Base-by-base conservation (phyloP, 2,329 filamentous ascomycete genomes). In the Diplodia corticola region DNA sequence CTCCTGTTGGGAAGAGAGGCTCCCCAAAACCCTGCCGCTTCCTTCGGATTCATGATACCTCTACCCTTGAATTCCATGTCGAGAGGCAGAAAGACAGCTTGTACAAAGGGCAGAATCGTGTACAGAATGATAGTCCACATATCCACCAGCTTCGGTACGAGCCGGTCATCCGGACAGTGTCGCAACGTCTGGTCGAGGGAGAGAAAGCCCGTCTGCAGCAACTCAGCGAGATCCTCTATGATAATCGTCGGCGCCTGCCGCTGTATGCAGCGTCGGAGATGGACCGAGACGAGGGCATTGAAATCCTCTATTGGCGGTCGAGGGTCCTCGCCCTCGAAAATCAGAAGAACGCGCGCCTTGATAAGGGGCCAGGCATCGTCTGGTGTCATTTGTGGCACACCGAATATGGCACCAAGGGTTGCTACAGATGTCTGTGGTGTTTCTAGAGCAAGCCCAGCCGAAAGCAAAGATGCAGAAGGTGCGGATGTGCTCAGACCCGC, bases 71-170 rank as follows among this genome's bases (percentile, higher is more conserved):
- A 96, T 75, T 99, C 95, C 12, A 97, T 86, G 73, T 99, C 95
- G 1, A 99, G 81, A 0, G 93, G 95, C 1, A 99, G 81, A 74
- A 99, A 97, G 0, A 97, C 93, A 1, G 94, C 93, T 80, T 98
- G 94, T 72, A 99, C 89, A 74, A 97, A 98, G 0, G 95, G 95
- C 5, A 98, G 80, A 44, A 98, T 91, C 6, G 87, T 91, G 2
- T 92, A 94, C 73, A 97, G 97, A 0, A 95, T 93, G 54, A 95
- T 89, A 67, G 96, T 87, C 95, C 95, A 99, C 74, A 97, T 88
- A 75, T 97, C 92, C 2, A 97, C 94, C 0, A 99, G 83, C 65
- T 92, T 88, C 0, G 92, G 91, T 24, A 98, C 92, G n/a, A 98
- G 85, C 37, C 90, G 87, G 68, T 97, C 93, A 73, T 98, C 94